These are phyloP conservation scores for Eucalyptus paniculata DNA, from an alignment of 345 rosid genomes.

Conservation along the genomic window DNA sequence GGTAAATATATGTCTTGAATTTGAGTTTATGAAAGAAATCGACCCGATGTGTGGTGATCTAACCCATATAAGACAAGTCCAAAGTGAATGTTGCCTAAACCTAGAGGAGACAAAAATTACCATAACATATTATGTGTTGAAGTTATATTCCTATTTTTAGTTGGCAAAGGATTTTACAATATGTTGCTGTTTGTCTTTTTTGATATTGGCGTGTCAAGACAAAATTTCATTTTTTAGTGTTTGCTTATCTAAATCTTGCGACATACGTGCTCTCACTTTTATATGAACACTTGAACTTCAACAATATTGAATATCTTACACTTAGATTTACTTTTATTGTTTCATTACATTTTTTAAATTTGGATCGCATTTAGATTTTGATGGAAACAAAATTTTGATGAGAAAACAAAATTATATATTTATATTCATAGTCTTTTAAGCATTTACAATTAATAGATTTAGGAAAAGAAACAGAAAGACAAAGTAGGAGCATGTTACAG, in stretches of 20 bases:
- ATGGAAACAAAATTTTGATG: background rate
- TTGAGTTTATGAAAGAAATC: background rate
- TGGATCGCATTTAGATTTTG: background rate
- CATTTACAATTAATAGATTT: background rate
- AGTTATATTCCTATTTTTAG: too few species aligned
- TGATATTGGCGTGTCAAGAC: background rate
- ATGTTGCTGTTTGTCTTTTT: background rate
- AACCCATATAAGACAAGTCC: accelerated
- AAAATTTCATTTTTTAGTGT: accelerated
- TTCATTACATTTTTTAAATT: too few species aligned
- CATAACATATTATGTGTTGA: background rate
- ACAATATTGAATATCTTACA: background rate
- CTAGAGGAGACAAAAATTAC: background rate
- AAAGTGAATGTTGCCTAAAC: background rate
- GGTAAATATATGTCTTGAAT: background rate
- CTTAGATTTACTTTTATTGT: too few species aligned
- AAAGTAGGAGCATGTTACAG: background rate
- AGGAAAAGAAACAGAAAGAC: background rate
- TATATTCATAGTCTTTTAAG: background rate
- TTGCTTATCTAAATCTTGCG: background rate
- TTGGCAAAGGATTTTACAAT: background rate
- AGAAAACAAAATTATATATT: too few species aligned
- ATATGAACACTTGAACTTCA: too few species aligned
- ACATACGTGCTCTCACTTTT: background rate
- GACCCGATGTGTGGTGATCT: background rate